Conservation (phyloP, 768 basidiomycete species). For the Termitomyces sp. region DNA sequence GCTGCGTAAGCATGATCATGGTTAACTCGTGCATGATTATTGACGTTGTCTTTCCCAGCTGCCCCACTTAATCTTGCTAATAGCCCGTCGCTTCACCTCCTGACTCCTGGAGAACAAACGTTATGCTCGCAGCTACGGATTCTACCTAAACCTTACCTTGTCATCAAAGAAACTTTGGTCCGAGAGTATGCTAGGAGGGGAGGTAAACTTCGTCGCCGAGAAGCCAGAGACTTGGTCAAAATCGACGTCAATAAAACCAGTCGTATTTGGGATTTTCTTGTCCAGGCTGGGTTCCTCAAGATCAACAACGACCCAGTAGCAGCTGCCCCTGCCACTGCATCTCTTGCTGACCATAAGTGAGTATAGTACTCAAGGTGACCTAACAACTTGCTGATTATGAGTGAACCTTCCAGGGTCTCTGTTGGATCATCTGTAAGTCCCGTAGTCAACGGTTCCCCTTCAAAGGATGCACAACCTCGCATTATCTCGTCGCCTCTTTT, state of each 20-base stretch:
- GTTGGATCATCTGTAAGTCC: slow-evolving; percentile 16
- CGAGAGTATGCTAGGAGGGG: slow-evolving; percentile 89
- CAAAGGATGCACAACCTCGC: slow-evolving; percentile 24
- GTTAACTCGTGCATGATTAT: not conserved
- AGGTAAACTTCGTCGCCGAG: slow-evolving; percentile 81
- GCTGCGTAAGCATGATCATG: slow-evolving; percentile 31
- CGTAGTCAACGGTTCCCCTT: slow-evolving; percentile 29
- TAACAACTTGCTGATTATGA: not conserved
- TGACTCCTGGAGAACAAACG: slow-evolving; percentile 81
- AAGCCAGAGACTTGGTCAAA: slow-evolving; percentile 86
- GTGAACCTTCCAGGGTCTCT: slow-evolving; percentile 1
- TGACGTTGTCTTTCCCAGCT: slow-evolving; percentile 22
- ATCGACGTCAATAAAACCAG: slow-evolving; percentile 93
- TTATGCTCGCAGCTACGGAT: slow-evolving; percentile 89
- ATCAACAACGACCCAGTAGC: slow-evolving; percentile 50
- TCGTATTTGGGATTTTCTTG: slow-evolving; percentile 90
- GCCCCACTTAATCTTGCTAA: slow-evolving; percentile 86
- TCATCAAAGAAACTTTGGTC: slow-evolving; percentile 92
- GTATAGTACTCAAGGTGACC: slow-evolving; percentile 6
- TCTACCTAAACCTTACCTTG: slow-evolving; percentile 90
- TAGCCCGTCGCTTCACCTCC: slow-evolving; percentile 83
- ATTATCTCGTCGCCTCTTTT: slow-evolving; percentile 18
- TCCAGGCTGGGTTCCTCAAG: slow-evolving; percentile 77
- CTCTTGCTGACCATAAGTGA: slow-evolving; percentile 33
- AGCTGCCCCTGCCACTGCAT: slow-evolving; percentile 7